Percentiles rank a stretch among this genome's conserved stretches.
These are phyloP conservation scores for Neoarthrinium moseri DNA, from an alignment of 2,329 filamentous ascomycete species.

Conservation along the genomic window DNA sequence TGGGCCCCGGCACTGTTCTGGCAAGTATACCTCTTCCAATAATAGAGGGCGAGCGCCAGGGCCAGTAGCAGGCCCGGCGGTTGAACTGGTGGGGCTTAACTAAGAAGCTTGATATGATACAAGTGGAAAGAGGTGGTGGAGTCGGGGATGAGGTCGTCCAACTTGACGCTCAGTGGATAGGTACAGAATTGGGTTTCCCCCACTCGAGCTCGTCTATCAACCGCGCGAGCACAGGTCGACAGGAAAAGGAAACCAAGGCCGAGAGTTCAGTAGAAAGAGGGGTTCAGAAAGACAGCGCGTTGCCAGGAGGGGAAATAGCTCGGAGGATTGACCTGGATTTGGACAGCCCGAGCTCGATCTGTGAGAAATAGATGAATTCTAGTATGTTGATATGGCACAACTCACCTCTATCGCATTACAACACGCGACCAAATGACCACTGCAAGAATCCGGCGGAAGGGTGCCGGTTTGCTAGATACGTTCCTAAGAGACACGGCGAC, in stretches of 20 bases:
- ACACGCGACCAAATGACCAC: neutral
- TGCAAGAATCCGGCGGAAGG: too few species aligned
- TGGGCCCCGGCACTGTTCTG: too few species aligned
- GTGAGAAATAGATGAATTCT: conserved; percentile 4
- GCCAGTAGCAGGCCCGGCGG: neutral
- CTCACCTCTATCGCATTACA: neutral
- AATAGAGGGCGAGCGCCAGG: neutral
- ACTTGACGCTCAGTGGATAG: too few species aligned
- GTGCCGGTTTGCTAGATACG: too few species aligned
- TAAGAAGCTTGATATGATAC: neutral
- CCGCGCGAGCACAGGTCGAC: too few species aligned
- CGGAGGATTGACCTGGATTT: neutral
- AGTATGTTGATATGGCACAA: neutral
- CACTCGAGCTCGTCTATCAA: too few species aligned
- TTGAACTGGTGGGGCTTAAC: neutral
- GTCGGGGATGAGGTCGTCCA: too few species aligned
- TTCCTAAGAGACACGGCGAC: too few species aligned
- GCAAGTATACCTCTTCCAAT: neutral
- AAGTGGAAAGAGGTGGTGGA: neutral
- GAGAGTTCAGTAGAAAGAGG: neutral
- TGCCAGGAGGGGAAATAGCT: neutral
- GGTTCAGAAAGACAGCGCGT: neutral
- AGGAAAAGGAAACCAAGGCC: neutral
- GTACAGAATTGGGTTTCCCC: too few species aligned
- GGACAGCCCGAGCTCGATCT: neutral